Evolutionary conservation across 2,329 filamentous ascomycete genomes (phyloP).

Genomic region (Curvularia verruculosa): DNA sequence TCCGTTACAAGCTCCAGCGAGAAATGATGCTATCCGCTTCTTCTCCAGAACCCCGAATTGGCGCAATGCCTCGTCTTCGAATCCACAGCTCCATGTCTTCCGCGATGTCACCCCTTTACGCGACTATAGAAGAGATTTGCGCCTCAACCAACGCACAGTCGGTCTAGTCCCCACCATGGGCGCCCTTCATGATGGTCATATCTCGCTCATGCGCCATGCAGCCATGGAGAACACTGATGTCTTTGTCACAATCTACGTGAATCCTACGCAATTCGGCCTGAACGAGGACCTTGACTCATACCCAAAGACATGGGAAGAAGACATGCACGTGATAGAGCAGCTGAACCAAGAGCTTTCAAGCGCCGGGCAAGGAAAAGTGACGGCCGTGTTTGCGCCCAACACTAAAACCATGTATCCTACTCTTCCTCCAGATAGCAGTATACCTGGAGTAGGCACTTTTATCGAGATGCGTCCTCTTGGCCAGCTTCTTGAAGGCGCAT

Average conservation of each 20-base stretch:
- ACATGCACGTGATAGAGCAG: conserved; percentile 68
- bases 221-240: conserved; percentile 84
- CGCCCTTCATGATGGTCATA: conserved; percentile 89
- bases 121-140: conserved; percentile 69
- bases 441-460: conserved; percentile 82
- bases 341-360: conserved; percentile 75
- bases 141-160: conserved; percentile 71
- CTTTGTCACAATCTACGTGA: conserved; percentile 92
- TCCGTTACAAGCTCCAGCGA: neutral
- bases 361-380: conserved; percentile 66
- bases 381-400: conserved; percentile 84
- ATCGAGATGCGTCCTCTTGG: conserved; percentile 87
- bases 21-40: conserved; percentile 21
- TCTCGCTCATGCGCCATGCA: conserved; percentile 83
- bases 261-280: conserved; percentile 93
- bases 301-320: conserved; percentile 84
- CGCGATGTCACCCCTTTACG: conserved; percentile 76
- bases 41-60: conserved; percentile 28
- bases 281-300: conserved; percentile 88
- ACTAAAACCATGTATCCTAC: conserved; percentile 87
- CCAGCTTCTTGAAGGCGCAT: conserved; percentile 80
- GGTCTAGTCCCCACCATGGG: conserved; percentile 97
- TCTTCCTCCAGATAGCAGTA: conserved; percentile 72
- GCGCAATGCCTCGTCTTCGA: conserved; percentile 26
- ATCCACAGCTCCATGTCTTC: conserved; percentile 67